Percentiles rank a stretch among this genome's conserved stretches.
These are phyloP conservation scores for Entoloma clypeatum DNA, from an alignment of 1,284 basidiomycete genomes.

Conservation along the genomic window DNA sequence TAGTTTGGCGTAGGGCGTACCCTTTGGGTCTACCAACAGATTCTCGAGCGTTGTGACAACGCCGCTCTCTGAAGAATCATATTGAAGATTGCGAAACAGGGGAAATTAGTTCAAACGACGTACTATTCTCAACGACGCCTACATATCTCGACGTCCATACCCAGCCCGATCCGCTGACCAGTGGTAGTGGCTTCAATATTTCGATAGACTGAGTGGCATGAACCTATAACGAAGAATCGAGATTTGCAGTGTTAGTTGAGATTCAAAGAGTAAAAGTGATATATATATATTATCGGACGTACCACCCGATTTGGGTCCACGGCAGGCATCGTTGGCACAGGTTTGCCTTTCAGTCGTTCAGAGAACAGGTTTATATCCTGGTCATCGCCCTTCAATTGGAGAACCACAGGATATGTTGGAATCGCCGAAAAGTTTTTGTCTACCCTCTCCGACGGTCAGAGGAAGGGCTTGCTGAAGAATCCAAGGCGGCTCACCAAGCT, in stretches of 20 bases:
- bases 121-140: slow-evolving; percentile 76
- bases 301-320: slow-evolving; percentile 66
- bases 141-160: slow-evolving; percentile 57
- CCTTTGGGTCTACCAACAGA: slow-evolving; percentile 58
- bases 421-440: slow-evolving; percentile 48
- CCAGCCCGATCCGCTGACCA: slow-evolving; percentile 65
- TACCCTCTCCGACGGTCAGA: slow-evolving; percentile 22
- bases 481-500: slow-evolving; percentile 35
- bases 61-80: slow-evolving; percentile 55
- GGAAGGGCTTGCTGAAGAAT: not conserved
- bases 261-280: not conserved
- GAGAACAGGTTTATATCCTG: slow-evolving; percentile 67
- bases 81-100: not conserved
- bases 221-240: slow-evolving; percentile 41
- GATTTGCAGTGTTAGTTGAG: slow-evolving; percentile 3
- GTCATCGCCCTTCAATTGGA: slow-evolving; percentile 56
- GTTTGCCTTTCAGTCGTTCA: slow-evolving; percentile 40
- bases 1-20: slow-evolving; percentile 66
- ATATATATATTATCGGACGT: slow-evolving; percentile 27
- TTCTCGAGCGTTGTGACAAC: slow-evolving; percentile 68
- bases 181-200: slow-evolving; percentile 63
- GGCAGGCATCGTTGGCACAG: slow-evolving; percentile 59
- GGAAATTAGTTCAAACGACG: no score
- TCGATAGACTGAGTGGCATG: slow-evolving; percentile 75
- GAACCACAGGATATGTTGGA: slow-evolving; percentile 55